Percentiles rank a stretch among this genome's conserved stretches.
These are phyloP conservation scores for Penicillium sp. DNA, from an alignment of 2,329 filamentous ascomycete species.

Conservation along the genomic window DNA sequence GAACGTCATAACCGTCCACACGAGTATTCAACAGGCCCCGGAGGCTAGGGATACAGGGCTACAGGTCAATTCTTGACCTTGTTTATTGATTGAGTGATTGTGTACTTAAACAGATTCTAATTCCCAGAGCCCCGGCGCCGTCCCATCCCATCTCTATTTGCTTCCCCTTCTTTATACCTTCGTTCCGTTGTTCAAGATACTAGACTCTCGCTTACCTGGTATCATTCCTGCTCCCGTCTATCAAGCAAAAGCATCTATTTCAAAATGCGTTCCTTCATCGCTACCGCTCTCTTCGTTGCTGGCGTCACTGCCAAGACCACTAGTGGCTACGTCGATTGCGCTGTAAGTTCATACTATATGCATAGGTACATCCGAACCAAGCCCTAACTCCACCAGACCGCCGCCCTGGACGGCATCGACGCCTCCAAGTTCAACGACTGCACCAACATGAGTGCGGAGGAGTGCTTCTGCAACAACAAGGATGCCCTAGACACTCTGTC, in stretches of 20 bases:
- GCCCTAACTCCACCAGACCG: slow-evolving; percentile 12
- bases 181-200: background rate
- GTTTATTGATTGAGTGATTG: slow-evolving; percentile 6
- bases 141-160: too few relatives aligned
- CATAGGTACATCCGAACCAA: background rate
- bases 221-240: background rate
- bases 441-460: slow-evolving; percentile 9
- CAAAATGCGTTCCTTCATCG: slow-evolving; percentile 27
- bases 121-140: background rate
- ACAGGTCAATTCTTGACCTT: slow-evolving; percentile 12
- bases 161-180: background rate
- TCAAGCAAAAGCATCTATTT: background rate
- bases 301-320: slow-evolving; percentile 14
- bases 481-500: slow-evolving; percentile 13
- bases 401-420: slow-evolving; percentile 9
- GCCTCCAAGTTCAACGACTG: slow-evolving; percentile 14
- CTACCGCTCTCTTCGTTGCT: slow-evolving; percentile 19
- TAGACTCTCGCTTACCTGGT: background rate
- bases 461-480: slow-evolving; percentile 26
- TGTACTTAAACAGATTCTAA: slow-evolving; percentile 15
- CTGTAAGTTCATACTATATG: slow-evolving; percentile 16
- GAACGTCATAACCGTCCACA: slow-evolving; percentile 18
- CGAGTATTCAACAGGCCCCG: background rate
- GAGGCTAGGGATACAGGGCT: slow-evolving; percentile 22
- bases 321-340: slow-evolving; percentile 18